Evolutionary conservation across 768 basidiomycete genomes (phyloP), one percentile per base, ranked within the genome.

Genomic region (Tremella mesenterica): DNA sequence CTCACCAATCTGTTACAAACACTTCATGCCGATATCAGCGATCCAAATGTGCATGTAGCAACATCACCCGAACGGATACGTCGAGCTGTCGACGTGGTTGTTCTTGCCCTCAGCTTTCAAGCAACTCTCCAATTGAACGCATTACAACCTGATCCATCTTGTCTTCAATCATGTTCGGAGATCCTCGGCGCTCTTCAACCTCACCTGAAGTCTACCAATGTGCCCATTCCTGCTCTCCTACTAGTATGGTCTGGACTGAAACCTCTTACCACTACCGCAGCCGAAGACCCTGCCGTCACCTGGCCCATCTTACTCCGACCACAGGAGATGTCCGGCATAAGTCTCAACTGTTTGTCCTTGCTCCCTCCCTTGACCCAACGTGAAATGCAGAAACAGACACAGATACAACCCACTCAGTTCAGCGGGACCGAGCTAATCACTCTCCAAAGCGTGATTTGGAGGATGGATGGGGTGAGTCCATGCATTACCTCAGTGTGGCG

Each of bases 91-190:
- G 90, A 96, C 66, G 71, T 84, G 27, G 81, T 82, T 4, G 76
- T 88, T 7, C 75, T 76, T 1, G 80, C 83, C 2, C 72, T 95
- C 2, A 76, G 76, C 30, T 92, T 87, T 62, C 85, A 90, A 67
- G 79, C 81, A 2, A 60, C 81, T 0, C 78, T 90, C 6, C 65
- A 78, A 7, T 60, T 82, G 48, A 89, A 86, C 52, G 86, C 86
- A 14, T 81, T 77, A 1, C 75, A 77, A 23, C 72, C 79, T 1
- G 85, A 83, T 58, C 73, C 79, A 44, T 78, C 80, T 3, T 79
- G 83, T n/a, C 63, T 89, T 2, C 82, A 84, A 58, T 75, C 75
- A 0, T 83, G 86, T 0, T 80, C 80, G 58, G 81, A 81, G 59
- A 64, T 82, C 1, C 57, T 81, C 4, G 53, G 69, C 1, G 61